Evolutionary conservation across 139 green algal genomes (phyloP).

Genomic region (Chlamydomonas asymmetrica): DNA sequence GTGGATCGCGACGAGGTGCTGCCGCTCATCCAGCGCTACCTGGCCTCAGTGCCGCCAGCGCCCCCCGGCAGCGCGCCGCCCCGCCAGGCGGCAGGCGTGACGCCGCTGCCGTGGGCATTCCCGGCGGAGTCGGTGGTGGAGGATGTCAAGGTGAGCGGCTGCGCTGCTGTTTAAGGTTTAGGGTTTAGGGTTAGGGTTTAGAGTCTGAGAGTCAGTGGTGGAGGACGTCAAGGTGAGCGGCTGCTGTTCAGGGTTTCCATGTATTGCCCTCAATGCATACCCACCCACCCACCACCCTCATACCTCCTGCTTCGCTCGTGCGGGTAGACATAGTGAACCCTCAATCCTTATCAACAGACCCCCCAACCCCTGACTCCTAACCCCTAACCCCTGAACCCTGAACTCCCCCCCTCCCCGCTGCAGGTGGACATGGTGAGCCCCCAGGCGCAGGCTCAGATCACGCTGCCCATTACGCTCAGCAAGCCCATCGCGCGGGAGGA

Average conservation of each 20-base stretch:
- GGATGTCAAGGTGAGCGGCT: conserved; percentile 59
- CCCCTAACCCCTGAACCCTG: no score
- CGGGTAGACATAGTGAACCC: no score
- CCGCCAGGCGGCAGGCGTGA: no score
- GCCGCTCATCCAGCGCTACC: conserved; percentile 62
- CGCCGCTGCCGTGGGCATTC: conserved; percentile 70
- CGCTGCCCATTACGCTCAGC: conserved; percentile 69
- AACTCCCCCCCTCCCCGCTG: background rate
- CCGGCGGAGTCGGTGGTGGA: conserved; percentile 64
- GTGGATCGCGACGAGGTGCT: conserved; percentile 49
- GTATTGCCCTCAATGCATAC: no score
- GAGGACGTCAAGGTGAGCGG: conserved; percentile 68
- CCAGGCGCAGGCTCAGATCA: conserved; percentile 70
- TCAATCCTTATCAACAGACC: no score
- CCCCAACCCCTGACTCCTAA: no score
- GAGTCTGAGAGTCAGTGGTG: conserved; percentile 53
- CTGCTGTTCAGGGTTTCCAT: no score
- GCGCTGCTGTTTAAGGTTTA: no score
- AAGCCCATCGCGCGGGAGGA: conserved; percentile 30
- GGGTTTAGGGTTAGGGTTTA: no score
- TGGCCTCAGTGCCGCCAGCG: conserved; percentile 68
- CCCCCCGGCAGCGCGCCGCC: background rate
- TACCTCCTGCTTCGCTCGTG: no score
- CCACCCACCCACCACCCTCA: no score
- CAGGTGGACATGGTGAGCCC: conserved; percentile 71